Percentiles rank a stretch among this genome's conserved stretches.
Conservation (phyloP, 345 rosid genomes). For the Euphorbia peplus region DNA sequence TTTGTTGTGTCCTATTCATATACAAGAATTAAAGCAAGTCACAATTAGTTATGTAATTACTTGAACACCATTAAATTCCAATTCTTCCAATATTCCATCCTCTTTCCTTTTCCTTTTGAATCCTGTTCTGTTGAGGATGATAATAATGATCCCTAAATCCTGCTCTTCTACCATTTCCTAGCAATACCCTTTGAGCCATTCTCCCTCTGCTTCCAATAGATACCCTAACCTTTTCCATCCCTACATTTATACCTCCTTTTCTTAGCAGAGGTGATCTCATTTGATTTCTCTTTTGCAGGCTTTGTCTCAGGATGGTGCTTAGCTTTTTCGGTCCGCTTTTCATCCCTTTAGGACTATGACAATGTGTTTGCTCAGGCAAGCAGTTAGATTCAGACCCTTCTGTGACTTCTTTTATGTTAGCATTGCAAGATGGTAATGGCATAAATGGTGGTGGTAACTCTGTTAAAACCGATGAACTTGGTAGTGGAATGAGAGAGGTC, state of each 20-base stretch:
- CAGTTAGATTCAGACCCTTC: conserved; percentile 27
- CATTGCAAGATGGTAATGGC: conserved; percentile 31
- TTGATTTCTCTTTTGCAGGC: conserved; percentile 66
- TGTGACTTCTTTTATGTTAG: conserved; percentile 33
- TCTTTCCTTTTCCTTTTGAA: conserved; percentile 64
- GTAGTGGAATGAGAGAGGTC: conserved; percentile 68
- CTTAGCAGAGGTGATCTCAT: conserved; percentile 51
- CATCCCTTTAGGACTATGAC: conserved; percentile 51
- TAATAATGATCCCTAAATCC: conserved; percentile 53
- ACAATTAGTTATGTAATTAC: not conserved
- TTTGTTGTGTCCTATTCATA: not conserved
- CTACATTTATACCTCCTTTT: conserved; percentile 75
- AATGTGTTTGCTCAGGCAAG: conserved; percentile 44
- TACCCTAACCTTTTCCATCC: conserved; percentile 77
- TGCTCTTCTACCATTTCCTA: conserved; percentile 54
- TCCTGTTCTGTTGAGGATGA: conserved; percentile 57
- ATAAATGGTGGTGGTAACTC: conserved; percentile 23
- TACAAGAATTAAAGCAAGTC: conserved; percentile 6
- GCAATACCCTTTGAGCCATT: conserved; percentile 52
- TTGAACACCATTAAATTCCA: conserved; percentile 22
- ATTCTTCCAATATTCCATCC: conserved; percentile 60
- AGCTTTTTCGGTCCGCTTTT: conserved; percentile 51
- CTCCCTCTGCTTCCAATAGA: conserved; percentile 86
- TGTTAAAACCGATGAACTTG: conserved; percentile 32
- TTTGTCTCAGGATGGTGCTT: conserved; percentile 56